Base-by-base conservation (phyloP, 805 yeast species). In the Saccharomycopsis capsularis region DNA sequence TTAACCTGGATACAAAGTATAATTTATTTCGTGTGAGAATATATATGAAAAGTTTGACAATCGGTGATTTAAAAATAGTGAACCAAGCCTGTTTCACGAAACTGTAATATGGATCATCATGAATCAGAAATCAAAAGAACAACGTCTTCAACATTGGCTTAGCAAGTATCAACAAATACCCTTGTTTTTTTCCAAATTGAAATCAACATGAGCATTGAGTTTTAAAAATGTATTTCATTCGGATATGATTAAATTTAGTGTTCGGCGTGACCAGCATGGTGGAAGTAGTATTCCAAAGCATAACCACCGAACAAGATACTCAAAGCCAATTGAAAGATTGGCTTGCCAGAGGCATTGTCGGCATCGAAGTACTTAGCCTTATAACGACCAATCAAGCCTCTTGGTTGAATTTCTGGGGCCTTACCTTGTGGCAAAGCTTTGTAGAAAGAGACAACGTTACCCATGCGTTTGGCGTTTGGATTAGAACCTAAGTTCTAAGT, bases 391-490 rank as follows among this genome's bases (percentile, higher is more conserved):
- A 81, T 64, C 58, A 85, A 77, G 55, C 84, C 81, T 57, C 75
- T 68, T 62, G 87, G 79, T 70, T 81, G 77, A 57, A 79, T 70
- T 59, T 80, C 80, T 58, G 91, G 81, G 54, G 95, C 95, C 52
- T 83, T 73, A 47, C 98, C 98, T 67, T 88, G 90, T 66, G 99
- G 99, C 62, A 91, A 80, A 60, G 88, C 82, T 75, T 91, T 86
- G 85, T 91, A 91, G 80, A 93, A 90, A 57, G 86, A 76, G 62
- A 91, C 97, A 62, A 91, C 95, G 68, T 86, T 85, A 59, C 87
- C 83, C 83, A 93, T 87, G 74, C 95, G 87, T 79, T 88, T 87
- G 61, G 98, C 98, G 62, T 91, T 85, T 63, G 97, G 96, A 73
- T 89, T 88, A 54, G 95, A 78, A 53, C 96, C 95, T 59, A 93